A percentile compares a stretch with the other conserved stretches of the same genome.
These are phyloP conservation scores for Exidia glandulosa DNA, from an alignment of 768 basidiomycete species.

Conservation along the genomic window DNA sequence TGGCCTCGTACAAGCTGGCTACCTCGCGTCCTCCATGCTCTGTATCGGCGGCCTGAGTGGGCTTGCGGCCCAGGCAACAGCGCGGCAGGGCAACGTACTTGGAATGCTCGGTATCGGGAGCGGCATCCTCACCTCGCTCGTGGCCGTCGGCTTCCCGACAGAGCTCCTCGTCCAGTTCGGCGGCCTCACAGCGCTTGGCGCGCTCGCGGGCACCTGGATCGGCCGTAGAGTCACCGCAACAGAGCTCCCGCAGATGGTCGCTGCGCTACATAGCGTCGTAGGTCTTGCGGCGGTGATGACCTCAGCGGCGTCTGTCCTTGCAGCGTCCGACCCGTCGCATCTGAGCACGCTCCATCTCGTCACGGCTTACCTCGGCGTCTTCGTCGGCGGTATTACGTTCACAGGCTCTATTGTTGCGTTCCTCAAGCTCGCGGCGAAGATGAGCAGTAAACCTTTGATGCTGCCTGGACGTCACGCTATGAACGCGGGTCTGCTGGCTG, in stretches of 20 bases:
- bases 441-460: conserved; percentile 61
- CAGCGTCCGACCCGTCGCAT: conserved; percentile 44
- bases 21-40: conserved; percentile 73
- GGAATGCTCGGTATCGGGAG: conserved; percentile 78
- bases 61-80: conserved; percentile 67
- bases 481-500: conserved; percentile 59
- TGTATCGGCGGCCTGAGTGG: conserved; percentile 80
- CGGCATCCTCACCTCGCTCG: conserved; percentile 69
- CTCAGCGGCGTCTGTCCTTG: conserved; percentile 70
- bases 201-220: conserved; percentile 54
- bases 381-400: conserved; percentile 83
- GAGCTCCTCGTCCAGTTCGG: conserved; percentile 71
- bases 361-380: conserved; percentile 76
- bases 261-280: conserved; percentile 79
- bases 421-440: conserved; percentile 73
- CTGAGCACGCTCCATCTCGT: conserved; percentile 64
- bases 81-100: conserved; percentile 80
- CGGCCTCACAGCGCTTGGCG: conserved; percentile 65
- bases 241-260: conserved; percentile 76
- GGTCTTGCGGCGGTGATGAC: conserved; percentile 85
- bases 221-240: conserved; percentile 79
- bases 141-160: conserved; percentile 72
- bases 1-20: conserved; percentile 81
- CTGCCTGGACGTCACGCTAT: conserved; percentile 72
- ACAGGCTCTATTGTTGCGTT: conserved; percentile 86